Conservation (phyloP, 257 asterid species). For the Solanum boliviense region DNA sequence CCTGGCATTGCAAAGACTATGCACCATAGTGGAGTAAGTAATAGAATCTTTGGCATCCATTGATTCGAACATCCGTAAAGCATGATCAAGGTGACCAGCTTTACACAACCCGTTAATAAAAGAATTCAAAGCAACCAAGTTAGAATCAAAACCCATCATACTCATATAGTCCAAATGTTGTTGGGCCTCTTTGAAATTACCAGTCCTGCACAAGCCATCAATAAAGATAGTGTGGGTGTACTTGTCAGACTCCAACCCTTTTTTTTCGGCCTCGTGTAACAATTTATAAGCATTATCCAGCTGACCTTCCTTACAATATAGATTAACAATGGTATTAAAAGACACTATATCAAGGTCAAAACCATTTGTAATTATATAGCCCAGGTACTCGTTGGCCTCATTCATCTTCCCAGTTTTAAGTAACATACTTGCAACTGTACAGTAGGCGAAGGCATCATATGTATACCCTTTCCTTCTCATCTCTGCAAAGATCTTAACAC, state of each 20-base stretch:
- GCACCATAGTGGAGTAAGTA: conserved; percentile 71
- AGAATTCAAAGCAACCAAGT: conserved; percentile 69
- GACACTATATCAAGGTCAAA: conserved; percentile 65
- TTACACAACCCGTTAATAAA: conserved; percentile 58
- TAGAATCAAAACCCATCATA: conserved; percentile 31
- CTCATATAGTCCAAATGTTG: conserved; percentile 45
- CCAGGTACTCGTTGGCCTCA: conserved; percentile 40
- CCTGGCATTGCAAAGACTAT: conserved; percentile 54
- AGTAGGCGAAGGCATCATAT: conserved; percentile 62
- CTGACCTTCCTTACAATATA: conserved; percentile 55
- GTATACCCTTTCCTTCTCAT: conserved; percentile 79
- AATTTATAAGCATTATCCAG: conserved; percentile 44
- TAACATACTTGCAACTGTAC: conserved; percentile 64
- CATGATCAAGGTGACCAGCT: conserved; percentile 51
- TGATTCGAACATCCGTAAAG: conserved; percentile 45
- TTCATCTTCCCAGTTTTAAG: conserved; percentile 37
- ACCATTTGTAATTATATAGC: conserved; percentile 61
- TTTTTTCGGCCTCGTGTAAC: conserved; percentile 36
- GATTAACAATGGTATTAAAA: conserved; percentile 61
- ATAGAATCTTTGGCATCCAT: conserved; percentile 55
- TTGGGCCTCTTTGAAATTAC: conserved; percentile 42
- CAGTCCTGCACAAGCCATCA: conserved; percentile 72
- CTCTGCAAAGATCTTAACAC: conserved; percentile 51
- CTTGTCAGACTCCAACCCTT: conserved; percentile 50
- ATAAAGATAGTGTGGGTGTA: conserved; percentile 73